Conservation (phyloP, 2,329 filamentous ascomycete species). For the Exutisphaerella laricina region DNA sequence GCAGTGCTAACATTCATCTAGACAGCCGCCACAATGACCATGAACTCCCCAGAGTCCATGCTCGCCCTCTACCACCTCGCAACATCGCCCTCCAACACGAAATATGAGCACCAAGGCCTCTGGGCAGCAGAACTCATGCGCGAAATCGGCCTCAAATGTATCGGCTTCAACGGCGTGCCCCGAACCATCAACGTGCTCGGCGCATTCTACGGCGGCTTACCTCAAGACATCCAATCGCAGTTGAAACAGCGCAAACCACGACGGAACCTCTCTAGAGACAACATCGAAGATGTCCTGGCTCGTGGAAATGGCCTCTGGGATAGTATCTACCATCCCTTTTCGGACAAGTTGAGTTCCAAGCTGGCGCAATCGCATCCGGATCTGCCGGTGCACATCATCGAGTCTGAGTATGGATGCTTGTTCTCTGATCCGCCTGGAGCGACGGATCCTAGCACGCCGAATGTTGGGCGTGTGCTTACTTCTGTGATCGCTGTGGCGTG, state of each 20-base stretch:
- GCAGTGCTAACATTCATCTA: too few relatives aligned
- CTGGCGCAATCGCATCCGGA: slow-evolving; percentile 74
- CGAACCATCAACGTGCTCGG: slow-evolving; percentile 78
- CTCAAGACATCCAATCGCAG: slow-evolving; percentile 47
- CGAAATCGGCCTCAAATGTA: slow-evolving; percentile 70
- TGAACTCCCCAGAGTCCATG: slow-evolving; percentile 77
- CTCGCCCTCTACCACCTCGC: slow-evolving; percentile 53
- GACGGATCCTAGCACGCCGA: slow-evolving; percentile 32
- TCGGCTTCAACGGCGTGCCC: slow-evolving; percentile 70
- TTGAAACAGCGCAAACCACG: slow-evolving; percentile 39
- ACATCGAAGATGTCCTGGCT: slow-evolving; percentile 47
- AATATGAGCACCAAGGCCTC: slow-evolving; percentile 34
- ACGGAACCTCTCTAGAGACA: slow-evolving; percentile 37
- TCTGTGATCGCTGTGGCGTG: slow-evolving; percentile 69
- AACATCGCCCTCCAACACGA: slow-evolving; percentile 24
- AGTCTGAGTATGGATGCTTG: slow-evolving; percentile 66
- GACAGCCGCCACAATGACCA: slow-evolving; percentile 77
- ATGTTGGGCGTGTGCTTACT: slow-evolving; percentile 65
- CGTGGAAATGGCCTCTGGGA: slow-evolving; percentile 67
- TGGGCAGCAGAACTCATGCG: slow-evolving; percentile 65
- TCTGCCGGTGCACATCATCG: slow-evolving; percentile 72
- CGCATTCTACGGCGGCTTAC: slow-evolving; percentile 61
- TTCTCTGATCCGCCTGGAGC: slow-evolving; percentile 60
- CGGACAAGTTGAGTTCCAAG: slow-evolving; percentile 63
- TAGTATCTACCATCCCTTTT: slow-evolving; percentile 69